A percentile compares a stretch with the other conserved stretches of the same genome.
Conservation (phyloP, 495 filamentous ascomycete genomes). For the Trichoderma orchidacearum region DNA sequence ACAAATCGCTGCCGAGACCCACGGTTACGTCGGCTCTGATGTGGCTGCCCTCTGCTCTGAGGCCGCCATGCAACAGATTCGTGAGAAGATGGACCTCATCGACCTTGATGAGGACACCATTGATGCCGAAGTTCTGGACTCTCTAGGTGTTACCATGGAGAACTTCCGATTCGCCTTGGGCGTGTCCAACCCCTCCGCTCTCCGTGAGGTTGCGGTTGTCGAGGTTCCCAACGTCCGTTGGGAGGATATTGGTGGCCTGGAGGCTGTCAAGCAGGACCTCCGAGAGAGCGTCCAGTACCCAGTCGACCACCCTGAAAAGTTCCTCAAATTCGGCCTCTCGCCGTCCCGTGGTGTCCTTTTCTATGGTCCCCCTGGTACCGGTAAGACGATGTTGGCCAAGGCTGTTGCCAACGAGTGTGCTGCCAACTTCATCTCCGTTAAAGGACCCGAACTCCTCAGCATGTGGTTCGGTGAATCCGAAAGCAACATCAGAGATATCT, state of each 20-base stretch:
- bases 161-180: constrained; percentile 98
- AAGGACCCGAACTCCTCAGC: constrained; percentile 92
- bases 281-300: constrained; percentile 98
- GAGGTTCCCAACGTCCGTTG: constrained; percentile 98
- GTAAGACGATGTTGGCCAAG: constrained; percentile 99
- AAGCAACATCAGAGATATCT: constrained; percentile 99
- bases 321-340: constrained; percentile 98
- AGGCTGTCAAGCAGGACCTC: constrained; percentile 98
- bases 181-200: constrained; percentile 94
- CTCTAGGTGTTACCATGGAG: constrained; percentile 96
- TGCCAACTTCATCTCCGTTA: constrained; percentile 98
- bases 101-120: constrained; percentile 98
- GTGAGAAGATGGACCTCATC: constrained; percentile 99
- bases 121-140: constrained; percentile 95
- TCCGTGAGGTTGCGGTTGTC: constrained; percentile 97
- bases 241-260: constrained; percentile 98
- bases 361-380: constrained; percentile 96
- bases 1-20: constrained; percentile 92
- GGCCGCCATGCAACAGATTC: constrained; percentile 99
- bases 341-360: constrained; percentile 97
- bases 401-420: constrained; percentile 98
- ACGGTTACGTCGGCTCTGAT: constrained; percentile 98
- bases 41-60: constrained; percentile 97
- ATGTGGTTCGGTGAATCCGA: constrained; percentile 99
- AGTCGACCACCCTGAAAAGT: constrained; percentile 98